Conservation (phyloP, 495 filamentous ascomycete species). For the Xeromyces bisporus region DNA sequence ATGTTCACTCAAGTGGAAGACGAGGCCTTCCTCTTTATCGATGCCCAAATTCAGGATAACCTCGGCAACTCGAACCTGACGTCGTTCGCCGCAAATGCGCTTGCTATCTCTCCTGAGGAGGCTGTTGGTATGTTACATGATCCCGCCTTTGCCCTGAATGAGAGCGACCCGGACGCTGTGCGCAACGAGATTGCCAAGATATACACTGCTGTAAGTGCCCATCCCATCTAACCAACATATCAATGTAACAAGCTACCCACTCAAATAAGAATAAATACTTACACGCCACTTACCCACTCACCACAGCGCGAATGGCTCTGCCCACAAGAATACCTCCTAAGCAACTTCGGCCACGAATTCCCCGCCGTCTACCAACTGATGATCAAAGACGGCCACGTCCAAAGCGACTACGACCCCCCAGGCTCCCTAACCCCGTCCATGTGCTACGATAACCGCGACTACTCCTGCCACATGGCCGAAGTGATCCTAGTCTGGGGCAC, state of each 20-base stretch:
- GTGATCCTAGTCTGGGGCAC: conserved; percentile 16
- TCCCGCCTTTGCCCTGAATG: conserved; percentile 6
- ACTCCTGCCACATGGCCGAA: conserved; percentile 16
- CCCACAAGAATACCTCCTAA: conserved; percentile 12
- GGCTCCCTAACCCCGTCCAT: conserved; percentile 10
- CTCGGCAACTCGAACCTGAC: too few relatives aligned
- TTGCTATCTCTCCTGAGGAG: too few relatives aligned
- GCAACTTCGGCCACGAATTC: conserved; percentile 4
- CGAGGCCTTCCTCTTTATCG: conserved; percentile 11
- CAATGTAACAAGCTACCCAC: too few relatives aligned
- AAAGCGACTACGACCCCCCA: conserved; percentile 4
- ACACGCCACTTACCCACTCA: too few relatives aligned
- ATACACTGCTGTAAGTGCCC: too few relatives aligned
- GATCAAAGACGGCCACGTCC: conserved; percentile 13
- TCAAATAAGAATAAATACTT: too few relatives aligned
- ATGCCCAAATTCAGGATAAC: too few relatives aligned
- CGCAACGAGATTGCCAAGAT: too few relatives aligned
- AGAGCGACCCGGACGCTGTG: conserved; percentile 8
- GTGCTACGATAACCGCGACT: conserved; percentile 13
- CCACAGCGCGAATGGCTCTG: conserved; percentile 17
- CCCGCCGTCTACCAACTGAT: conserved; percentile 11
- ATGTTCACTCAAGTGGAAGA: conserved; percentile 15
- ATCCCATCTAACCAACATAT: too few relatives aligned
- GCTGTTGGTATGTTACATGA: conserved; percentile 7
- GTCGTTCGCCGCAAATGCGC: too few relatives aligned